phyloP scores from a whole-genome alignment of 345 rosid genomes.

The Eutrema yunnanense region DNA sequence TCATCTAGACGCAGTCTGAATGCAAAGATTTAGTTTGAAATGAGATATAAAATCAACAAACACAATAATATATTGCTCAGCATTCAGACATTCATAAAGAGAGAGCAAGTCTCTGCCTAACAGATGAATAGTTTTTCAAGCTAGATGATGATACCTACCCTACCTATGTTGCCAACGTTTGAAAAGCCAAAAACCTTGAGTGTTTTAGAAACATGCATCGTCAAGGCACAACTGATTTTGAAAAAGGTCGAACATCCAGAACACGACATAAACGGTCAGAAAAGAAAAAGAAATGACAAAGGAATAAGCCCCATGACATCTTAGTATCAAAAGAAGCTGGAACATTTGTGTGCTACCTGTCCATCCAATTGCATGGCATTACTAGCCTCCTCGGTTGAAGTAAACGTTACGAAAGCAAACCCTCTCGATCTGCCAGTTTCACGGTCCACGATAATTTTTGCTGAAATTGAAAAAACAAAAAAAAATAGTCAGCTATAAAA shows the following conservation, averaged over 20 bases:
- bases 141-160: conserved; percentile 1
- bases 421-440: conserved; percentile 94
- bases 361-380: conserved; percentile 92
- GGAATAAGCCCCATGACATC: not conserved
- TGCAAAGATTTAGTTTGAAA: not conserved
- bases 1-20: not conserved
- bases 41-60: not conserved
- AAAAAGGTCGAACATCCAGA: not conserved
- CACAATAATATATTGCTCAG: not conserved
- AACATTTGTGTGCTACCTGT: conserved; percentile 42
- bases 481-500: not conserved
- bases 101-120: not conserved
- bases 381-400: conserved; percentile 69
- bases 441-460: conserved; percentile 77
- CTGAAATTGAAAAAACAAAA: conserved; percentile 34
- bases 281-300: not conserved
- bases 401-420: conserved; percentile 75
- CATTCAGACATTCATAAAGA: not conserved
- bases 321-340: not conserved
- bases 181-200: not conserved
- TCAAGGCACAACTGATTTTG: not conserved
- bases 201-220: not conserved
- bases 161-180: not conserved
- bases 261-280: not conserved
- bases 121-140: not conserved